phyloP scores from a whole-genome alignment of 2,329 filamentous ascomycete genomes.

The Parafenestella ontariensis region DNA sequence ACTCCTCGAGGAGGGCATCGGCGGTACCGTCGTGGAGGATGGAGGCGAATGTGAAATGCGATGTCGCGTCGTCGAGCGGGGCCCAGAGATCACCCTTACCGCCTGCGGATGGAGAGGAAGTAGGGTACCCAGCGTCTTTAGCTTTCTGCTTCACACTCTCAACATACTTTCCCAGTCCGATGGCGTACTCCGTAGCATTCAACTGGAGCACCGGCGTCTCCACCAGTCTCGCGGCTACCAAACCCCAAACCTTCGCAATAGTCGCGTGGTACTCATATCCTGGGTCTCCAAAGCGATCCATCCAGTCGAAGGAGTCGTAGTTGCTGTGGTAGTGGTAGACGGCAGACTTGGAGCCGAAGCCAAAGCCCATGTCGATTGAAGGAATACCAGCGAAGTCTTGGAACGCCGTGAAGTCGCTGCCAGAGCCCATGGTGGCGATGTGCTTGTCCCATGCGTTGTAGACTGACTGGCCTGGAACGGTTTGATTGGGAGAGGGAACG shows the following conservation, averaged over 20 bases:
- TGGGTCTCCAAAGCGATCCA: slow-evolving; percentile 76
- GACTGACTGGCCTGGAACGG: slow-evolving; percentile 71
- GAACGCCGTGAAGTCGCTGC: slow-evolving; percentile 61
- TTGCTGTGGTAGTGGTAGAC: slow-evolving; percentile 83
- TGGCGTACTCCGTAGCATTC: slow-evolving; percentile 56
- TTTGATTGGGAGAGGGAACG: slow-evolving; percentile 70
- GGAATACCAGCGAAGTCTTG: slow-evolving; percentile 61
- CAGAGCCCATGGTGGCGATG: slow-evolving; percentile 63
- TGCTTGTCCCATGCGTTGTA: slow-evolving; percentile 65
- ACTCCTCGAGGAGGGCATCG: slow-evolving; percentile 54
- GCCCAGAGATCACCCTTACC: slow-evolving; percentile 51
- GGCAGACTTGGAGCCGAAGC: slow-evolving; percentile 47
- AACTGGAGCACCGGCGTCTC: slow-evolving; percentile 57
- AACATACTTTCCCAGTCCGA: slow-evolving; percentile 52
- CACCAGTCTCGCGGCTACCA: slow-evolving; percentile 55
- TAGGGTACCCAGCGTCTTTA: slow-evolving; percentile 6
- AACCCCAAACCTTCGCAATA: slow-evolving; percentile 55
- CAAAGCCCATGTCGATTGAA: slow-evolving; percentile 57
- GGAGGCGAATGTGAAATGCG: slow-evolving; percentile 57
- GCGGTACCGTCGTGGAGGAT: slow-evolving; percentile 61
- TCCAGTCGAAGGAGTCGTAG: slow-evolving; percentile 86
- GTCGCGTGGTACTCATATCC: slow-evolving; percentile 64
- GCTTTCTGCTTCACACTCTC: slow-evolving; percentile 49
- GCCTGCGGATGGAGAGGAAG: slow-evolving; percentile 11
- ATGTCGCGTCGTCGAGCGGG: slow-evolving; percentile 58